phyloP scores from a whole-genome alignment of 2,329 filamentous ascomycete genomes.

The Calonectria naviculata region DNA sequence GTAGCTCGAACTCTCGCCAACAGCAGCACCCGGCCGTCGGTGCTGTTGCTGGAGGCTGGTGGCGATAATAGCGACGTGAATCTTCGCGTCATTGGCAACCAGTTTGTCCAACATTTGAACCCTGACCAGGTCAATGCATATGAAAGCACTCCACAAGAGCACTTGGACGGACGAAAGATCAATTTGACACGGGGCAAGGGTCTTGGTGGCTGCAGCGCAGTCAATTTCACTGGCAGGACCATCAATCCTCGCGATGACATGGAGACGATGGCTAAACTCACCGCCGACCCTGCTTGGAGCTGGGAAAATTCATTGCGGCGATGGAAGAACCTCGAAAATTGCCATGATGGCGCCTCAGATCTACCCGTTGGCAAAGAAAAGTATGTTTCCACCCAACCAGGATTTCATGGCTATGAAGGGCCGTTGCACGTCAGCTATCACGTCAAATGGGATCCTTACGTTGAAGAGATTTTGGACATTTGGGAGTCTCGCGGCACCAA shows the following conservation, averaged over 20 bases:
- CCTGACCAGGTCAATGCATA: constrained; percentile 64
- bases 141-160: constrained; percentile 58
- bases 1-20: constrained; percentile 64
- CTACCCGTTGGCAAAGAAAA: constrained; percentile 53
- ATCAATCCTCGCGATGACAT: constrained; percentile 70
- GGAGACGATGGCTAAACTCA: constrained; percentile 67
- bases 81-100: constrained; percentile 63
- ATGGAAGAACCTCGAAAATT: constrained; percentile 65
- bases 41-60: constrained; percentile 73
- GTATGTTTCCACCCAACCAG: constrained; percentile 57
- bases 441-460: constrained; percentile 59
- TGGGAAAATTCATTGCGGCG: constrained; percentile 65
- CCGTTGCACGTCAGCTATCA: constrained; percentile 61
- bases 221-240: constrained; percentile 67
- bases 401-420: constrained; percentile 62
- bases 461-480: constrained; percentile 56
- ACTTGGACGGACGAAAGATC: constrained; percentile 55
- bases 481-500: constrained; percentile 61
- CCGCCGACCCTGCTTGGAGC: constrained; percentile 64
- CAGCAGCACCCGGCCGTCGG: constrained; percentile 56
- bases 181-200: constrained; percentile 62
- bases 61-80: constrained; percentile 56
- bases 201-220: constrained; percentile 62
- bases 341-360: constrained; percentile 49
- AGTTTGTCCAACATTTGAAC: constrained; percentile 63